Evolutionary conservation across 768 basidiomycete genomes (phyloP).

Genomic region (Tricholoma saponaceum): DNA sequence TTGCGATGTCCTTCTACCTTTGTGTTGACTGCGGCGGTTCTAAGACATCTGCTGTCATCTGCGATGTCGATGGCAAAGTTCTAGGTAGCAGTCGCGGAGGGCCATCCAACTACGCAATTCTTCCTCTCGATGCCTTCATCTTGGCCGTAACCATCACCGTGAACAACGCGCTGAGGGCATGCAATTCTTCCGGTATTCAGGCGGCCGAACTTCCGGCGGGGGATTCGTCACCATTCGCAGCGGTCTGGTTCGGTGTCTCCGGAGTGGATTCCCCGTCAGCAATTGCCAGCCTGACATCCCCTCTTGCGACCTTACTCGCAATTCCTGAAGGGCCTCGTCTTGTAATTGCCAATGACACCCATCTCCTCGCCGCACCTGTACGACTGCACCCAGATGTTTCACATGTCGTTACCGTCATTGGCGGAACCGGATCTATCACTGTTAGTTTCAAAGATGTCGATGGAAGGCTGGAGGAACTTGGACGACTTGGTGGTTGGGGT

Average conservation of each 20-base stretch:
- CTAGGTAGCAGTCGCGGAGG: constrained; percentile 67
- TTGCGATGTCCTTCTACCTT: constrained; percentile 59
- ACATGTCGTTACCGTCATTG: constrained; percentile 69
- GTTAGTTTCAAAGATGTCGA: constrained; percentile 53
- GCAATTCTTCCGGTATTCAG: constrained; percentile 30
- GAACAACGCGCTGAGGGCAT: constrained; percentile 48
- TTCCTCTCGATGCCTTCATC: constrained; percentile 59
- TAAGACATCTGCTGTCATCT: constrained; percentile 78
- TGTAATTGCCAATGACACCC: constrained; percentile 75
- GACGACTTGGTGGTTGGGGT: constrained; percentile 76
- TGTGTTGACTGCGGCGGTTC: constrained; percentile 89
- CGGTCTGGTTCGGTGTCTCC: constrained; percentile 82
- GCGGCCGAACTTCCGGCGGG: constrained; percentile 33
- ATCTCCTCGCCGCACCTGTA: constrained; percentile 80
- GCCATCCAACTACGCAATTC: constrained; percentile 84
- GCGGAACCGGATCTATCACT: constrained; percentile 78
- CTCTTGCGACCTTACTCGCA: constrained; percentile 52
- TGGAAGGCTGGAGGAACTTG: constrained; percentile 52
- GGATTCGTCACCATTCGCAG: constrained; percentile 41
- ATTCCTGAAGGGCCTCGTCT: constrained; percentile 54
- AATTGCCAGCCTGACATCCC: constrained; percentile 47
- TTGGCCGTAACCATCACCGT: constrained; percentile 49
- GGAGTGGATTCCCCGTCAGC: constrained; percentile 75
- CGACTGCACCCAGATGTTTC: constrained; percentile 53
- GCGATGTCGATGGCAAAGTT: constrained; percentile 51